Evolutionary conservation across 164 flowering plant genomes (phyloP), one percentile per base, ranked within the genome.

Genomic region (Santalum album): DNA sequence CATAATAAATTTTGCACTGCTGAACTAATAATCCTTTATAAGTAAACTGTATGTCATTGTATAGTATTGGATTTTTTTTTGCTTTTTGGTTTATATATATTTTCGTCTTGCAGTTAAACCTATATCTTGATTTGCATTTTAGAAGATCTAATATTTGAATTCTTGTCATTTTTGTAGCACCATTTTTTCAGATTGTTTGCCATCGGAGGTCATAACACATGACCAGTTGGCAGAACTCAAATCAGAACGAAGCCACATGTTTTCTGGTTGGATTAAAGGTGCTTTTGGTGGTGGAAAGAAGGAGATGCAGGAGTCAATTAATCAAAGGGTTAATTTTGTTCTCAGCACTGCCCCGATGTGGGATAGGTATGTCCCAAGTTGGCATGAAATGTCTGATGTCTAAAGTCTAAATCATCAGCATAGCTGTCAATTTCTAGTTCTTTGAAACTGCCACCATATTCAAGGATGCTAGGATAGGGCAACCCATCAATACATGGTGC

Each of bases 191-290:
- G 67, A 55, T 51, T 21, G 63, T 61, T 74, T 77, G 63, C 86
- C 86, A 24, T 57, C 95, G 17, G 98, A 92, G 70, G 94, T 92
- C 40, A 75, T 92, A 59, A 66, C 84, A 26, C 76, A 71, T 62
- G 89, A 89, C 39, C 75, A 89, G 50, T 89, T 83, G 91, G 50
- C 42, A 23, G 66, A 78, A 26, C 71, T 84, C 54, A 83, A 84
- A 69, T 83, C 94, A 35, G 91, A 71, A 55, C 40, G 69, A 38
- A 83, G 63, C 68, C 61, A 59, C 53, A 53, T 66, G 61, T 65
- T 88, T 61, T 73, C 96, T 72, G 81, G 79, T 67, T 89, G 90
- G 96, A 71, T 92, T 36, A 88, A 80, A 72, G 92, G 84, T 49
- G 83, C 88, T 25, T 71, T 86, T 64, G 65, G 63, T 26, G 73